These are phyloP conservation scores for Asparagopsis taxiformis DNA, from an alignment of 31 red algal species.

Conservation along the genomic window DNA sequence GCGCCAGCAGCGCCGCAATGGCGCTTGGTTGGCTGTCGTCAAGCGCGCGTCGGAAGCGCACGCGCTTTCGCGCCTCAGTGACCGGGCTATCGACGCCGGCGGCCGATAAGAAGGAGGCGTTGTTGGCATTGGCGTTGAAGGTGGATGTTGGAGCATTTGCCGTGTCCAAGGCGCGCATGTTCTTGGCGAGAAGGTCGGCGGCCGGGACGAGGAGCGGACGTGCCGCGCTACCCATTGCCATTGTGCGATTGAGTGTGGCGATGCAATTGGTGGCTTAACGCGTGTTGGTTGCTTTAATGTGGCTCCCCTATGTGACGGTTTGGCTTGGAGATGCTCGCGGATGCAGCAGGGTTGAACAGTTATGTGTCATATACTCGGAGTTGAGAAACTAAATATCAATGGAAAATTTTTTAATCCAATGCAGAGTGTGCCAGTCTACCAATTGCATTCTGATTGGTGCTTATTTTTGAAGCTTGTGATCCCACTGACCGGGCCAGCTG, in stretches of 20 bases:
- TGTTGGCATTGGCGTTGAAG: neutral
- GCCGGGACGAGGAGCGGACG: slow-evolving; percentile 63
- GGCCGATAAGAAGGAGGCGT: slow-evolving; percentile 13
- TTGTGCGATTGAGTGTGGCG: neutral
- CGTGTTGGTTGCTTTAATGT: no score
- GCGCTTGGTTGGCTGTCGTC: slow-evolving; percentile 32
- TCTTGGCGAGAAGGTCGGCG: slow-evolving; percentile 62
- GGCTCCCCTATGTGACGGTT: no score
- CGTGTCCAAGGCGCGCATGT: slow-evolving; percentile 38
- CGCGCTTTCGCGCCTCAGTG: neutral
- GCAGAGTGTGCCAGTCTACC: no score
- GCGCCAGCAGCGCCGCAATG: slow-evolving; percentile 4
- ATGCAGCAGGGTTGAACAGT: no score
- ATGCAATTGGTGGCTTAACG: neutral
- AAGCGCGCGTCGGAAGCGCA: slow-evolving; percentile 35
- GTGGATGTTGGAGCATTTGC: neutral
- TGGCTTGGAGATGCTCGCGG: no score
- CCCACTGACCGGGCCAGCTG: no score
- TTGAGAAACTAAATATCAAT: no score
- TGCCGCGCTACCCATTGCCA: slow-evolving; percentile 25
- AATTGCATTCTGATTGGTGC: no score
- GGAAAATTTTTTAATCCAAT: no score
- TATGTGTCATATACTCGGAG: no score
- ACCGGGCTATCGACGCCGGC: slow-evolving; percentile 14
- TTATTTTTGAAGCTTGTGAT: no score